These are phyloP conservation scores for Gardenia jasminoides DNA, from an alignment of 257 asterid species.

Conservation along the genomic window DNA sequence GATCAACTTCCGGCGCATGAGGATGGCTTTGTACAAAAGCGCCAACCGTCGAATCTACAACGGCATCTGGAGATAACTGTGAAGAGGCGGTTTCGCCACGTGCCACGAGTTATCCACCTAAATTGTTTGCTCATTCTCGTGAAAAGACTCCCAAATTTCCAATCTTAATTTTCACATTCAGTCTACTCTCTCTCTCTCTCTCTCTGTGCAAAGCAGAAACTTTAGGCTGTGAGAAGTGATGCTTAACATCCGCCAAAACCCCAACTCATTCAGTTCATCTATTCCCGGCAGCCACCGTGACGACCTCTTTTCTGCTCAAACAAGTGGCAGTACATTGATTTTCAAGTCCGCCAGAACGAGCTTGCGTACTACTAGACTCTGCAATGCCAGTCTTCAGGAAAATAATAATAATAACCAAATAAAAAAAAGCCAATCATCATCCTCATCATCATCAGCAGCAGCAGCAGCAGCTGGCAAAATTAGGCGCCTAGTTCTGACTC, in stretches of 20 bases:
- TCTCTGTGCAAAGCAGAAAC: too few species aligned
- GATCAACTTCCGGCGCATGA: too few species aligned
- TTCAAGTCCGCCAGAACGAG: neutral
- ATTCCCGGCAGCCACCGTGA: neutral
- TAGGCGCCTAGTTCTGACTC: conserved; percentile 56
- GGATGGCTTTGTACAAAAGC: neutral
- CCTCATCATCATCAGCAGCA: neutral
- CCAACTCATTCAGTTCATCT: conserved; percentile 1
- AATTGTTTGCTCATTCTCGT: neutral
- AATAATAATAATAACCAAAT: conserved; percentile 18
- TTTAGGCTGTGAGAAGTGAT: neutral
- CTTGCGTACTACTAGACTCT: conserved; percentile 2
- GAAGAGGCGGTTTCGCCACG: neutral
- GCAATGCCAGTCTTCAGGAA: conserved; percentile 10
- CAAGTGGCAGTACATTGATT: neutral
- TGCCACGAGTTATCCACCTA: neutral
- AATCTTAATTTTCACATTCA: too few species aligned
- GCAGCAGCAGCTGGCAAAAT: conserved; percentile 35
- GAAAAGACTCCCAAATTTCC: neutral
- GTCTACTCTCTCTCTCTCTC: too few species aligned
- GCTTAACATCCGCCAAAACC: neutral
- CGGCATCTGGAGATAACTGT: neutral
- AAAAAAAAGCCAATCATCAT: too few species aligned
- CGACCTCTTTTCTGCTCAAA: neutral
- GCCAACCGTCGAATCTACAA: neutral